Percentiles rank a stretch among this genome's conserved stretches.
phyloP scores from a whole-genome alignment of 768 basidiomycete genomes.

The Imleria badia region DNA sequence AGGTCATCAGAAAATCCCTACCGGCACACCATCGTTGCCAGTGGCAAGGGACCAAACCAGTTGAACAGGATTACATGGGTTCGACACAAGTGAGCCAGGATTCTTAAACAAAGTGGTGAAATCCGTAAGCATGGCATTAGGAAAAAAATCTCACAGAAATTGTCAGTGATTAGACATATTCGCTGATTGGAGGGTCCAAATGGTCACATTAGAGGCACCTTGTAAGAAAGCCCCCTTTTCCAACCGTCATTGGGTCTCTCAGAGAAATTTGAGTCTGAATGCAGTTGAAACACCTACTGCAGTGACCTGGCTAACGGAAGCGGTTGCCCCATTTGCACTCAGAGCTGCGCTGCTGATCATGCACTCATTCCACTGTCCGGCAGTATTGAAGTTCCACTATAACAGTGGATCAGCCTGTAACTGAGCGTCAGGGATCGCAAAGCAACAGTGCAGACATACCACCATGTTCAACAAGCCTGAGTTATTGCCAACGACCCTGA shows the following conservation, averaged over 20 bases:
- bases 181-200: neutral
- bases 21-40: neutral
- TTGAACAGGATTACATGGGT: neutral
- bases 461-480: neutral
- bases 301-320: neutral
- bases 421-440: neutral
- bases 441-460: neutral
- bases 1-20: neutral
- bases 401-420: neutral
- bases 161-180: too few relatives aligned
- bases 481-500: neutral
- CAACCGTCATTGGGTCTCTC: neutral
- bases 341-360: neutral
- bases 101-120: neutral
- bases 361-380: neutral
- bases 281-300: neutral
- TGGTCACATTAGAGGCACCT: neutral
- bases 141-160: neutral
- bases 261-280: too few relatives aligned
- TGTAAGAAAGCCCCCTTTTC: neutral
- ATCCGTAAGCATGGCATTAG: neutral
- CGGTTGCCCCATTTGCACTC: neutral
- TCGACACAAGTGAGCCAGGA: neutral
- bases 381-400: constrained; percentile 2
- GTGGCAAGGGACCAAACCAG: neutral